These are phyloP conservation scores for Plasmodium chabaudi DNA, from an alignment of 169 alveolate species.

Conservation along the genomic window DNA sequence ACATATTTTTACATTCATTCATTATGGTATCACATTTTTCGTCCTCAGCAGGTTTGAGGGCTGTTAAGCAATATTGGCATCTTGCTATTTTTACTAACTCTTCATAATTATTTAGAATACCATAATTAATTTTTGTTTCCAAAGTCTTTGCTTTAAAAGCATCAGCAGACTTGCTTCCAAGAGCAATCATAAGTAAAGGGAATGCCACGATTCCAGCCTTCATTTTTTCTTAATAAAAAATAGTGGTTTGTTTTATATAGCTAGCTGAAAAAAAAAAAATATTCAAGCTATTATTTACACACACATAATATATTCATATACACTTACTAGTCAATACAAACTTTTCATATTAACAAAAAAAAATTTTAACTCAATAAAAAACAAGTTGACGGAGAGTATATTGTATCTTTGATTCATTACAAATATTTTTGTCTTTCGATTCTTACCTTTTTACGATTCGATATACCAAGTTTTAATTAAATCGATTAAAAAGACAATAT, in stretches of 20 bases:
- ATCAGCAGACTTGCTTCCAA: background rate
- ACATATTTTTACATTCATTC: conserved; percentile 19
- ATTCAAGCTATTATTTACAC: too few species aligned
- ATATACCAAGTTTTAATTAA: background rate
- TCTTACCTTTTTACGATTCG: background rate
- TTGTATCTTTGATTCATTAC: too few species aligned
- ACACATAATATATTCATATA: too few species aligned
- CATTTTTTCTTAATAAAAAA: background rate
- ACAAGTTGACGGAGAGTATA: too few species aligned
- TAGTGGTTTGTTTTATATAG: too few species aligned
- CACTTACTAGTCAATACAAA: too few species aligned
- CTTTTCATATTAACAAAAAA: too few species aligned
- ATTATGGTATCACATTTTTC: conserved; percentile 18
- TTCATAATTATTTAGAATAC: conserved; percentile 46
- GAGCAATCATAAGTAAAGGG: background rate
- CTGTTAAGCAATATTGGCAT: conserved; percentile 43
- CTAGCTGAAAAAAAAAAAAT: too few species aligned
- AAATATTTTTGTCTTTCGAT: background rate
- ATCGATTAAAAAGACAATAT: background rate
- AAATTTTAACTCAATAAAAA: too few species aligned
- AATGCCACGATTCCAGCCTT: background rate
- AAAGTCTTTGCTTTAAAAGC: background rate
- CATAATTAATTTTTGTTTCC: background rate
- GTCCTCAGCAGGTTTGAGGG: background rate
- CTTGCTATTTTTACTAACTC: conserved; percentile 20